Percentiles rank a stretch among this genome's conserved stretches.
Evolutionary conservation across 2,329 filamentous ascomycete species (phyloP).

Genomic region (Verticillium nonalfalfae): DNA sequence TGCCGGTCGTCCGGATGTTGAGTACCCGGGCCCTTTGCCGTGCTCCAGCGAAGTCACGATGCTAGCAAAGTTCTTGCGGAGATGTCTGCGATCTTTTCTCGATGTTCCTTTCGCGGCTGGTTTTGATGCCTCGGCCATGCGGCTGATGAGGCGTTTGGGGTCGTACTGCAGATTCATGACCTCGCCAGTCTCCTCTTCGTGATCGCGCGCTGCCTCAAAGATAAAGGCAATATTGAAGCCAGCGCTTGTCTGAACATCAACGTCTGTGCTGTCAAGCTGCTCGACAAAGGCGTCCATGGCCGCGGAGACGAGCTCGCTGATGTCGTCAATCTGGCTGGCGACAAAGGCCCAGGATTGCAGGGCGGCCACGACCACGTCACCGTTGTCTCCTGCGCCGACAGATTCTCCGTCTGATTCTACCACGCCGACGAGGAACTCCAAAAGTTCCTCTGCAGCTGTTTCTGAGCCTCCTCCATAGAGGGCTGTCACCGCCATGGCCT

Average conservation of each 20-base stretch:
- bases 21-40: conserved; percentile 48
- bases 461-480: conserved; percentile 70
- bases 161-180: conserved; percentile 44
- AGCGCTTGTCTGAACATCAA: conserved; percentile 68
- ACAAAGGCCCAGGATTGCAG: conserved; percentile 76
- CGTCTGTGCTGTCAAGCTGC: conserved; percentile 71
- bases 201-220: conserved; percentile 60
- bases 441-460: conserved; percentile 62
- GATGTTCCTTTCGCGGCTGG: conserved; percentile 43
- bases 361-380: conserved; percentile 64
- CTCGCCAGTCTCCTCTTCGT: conserved; percentile 42
- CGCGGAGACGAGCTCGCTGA: conserved; percentile 62
- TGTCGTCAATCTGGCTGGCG: conserved; percentile 69
- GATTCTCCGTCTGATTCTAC: conserved; percentile 71
- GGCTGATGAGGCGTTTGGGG: conserved; percentile 38
- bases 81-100: conserved; percentile 38
- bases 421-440: conserved; percentile 72
- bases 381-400: conserved; percentile 65
- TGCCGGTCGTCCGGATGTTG: conserved; percentile 35
- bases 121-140: conserved; percentile 39
- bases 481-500: conserved; percentile 63
- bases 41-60: conserved; percentile 49
- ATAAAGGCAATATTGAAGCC: conserved; percentile 77
- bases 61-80: conserved; percentile 42
- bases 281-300: conserved; percentile 79